Evolutionary conservation across 768 basidiomycete species (phyloP).

Genomic region (Phaffia tasmanica): DNA sequence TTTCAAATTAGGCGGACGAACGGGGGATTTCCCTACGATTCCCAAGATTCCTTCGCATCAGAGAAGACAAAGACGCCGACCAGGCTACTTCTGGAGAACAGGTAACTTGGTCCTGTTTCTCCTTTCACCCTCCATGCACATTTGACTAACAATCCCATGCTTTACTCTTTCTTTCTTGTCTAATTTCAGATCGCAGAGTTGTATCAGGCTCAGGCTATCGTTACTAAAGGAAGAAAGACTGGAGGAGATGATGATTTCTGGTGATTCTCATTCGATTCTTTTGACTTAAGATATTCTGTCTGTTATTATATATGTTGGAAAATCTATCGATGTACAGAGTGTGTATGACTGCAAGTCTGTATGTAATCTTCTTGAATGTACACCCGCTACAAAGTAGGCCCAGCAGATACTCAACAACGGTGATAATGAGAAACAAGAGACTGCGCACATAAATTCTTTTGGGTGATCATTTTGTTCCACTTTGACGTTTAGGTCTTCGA

Average conservation of each 20-base stretch:
- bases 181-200: slow-evolving; percentile 68
- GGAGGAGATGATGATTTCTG: slow-evolving; percentile 40
- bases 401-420: too few relatives aligned
- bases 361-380: too few relatives aligned
- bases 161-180: slow-evolving; percentile 1
- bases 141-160: background rate
- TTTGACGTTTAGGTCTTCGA: too few relatives aligned
- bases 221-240: slow-evolving; percentile 56
- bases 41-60: slow-evolving; percentile 79
- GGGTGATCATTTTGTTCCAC: too few relatives aligned
- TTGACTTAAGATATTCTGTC: background rate
- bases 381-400: too few relatives aligned
- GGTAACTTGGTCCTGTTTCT: slow-evolving; percentile 40
- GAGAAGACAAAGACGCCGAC: slow-evolving; percentile 87
- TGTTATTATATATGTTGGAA: background rate
- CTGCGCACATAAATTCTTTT: too few relatives aligned
- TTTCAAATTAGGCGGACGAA: slow-evolving; percentile 44
- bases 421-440: too few relatives aligned
- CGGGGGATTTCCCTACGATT: slow-evolving; percentile 92
- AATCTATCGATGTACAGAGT: background rate
- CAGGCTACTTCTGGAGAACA: slow-evolving; percentile 90
- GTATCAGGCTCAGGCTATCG: slow-evolving; percentile 77
- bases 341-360: too few relatives aligned
- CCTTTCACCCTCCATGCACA: background rate
- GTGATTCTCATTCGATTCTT: slow-evolving; percentile 20